These are phyloP conservation scores for Francoa sonchifolia DNA, from an alignment of 441 rosid species.

Conservation along the genomic window DNA sequence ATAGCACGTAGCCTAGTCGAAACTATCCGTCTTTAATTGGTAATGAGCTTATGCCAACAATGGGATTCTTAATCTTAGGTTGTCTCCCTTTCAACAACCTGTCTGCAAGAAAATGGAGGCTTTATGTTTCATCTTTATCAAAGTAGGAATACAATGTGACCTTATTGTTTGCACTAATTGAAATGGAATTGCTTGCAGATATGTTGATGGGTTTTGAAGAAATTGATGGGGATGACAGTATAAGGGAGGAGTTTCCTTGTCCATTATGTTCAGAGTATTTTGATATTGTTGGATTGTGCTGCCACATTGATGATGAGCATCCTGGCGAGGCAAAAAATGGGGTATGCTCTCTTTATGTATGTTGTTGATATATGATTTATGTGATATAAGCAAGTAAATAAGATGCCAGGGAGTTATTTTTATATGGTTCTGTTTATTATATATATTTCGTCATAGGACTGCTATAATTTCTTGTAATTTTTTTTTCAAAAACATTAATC, in stretches of 20 bases:
- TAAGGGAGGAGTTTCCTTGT: slow-evolving; percentile 87
- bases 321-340: slow-evolving; percentile 76
- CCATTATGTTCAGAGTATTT: slow-evolving; percentile 88
- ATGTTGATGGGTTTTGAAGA: slow-evolving; percentile 79
- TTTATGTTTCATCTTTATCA: neutral
- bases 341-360: slow-evolving; percentile 27
- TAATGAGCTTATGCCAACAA: too few species aligned
- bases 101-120: too few species aligned
- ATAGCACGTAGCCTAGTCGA: too few species aligned
- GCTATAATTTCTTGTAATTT: too few species aligned
- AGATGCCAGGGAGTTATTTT: neutral
- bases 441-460: too few species aligned
- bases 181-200: slow-evolving; percentile 38
- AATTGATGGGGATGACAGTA: slow-evolving; percentile 74
- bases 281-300: slow-evolving; percentile 81
- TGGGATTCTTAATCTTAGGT: too few species aligned
- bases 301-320: slow-evolving; percentile 96
- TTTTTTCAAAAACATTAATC: too few species aligned
- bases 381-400: neutral
- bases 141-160: too few species aligned
- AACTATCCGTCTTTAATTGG: too few species aligned
- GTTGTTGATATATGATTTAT: neutral
- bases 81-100: too few species aligned
- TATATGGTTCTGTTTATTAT: too few species aligned
- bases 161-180: slow-evolving; percentile 7